Percentiles rank a stretch among this genome's conserved stretches.
These are phyloP conservation scores for Penicillium corylophilum DNA, from an alignment of 2,329 filamentous ascomycete species.

Conservation along the genomic window DNA sequence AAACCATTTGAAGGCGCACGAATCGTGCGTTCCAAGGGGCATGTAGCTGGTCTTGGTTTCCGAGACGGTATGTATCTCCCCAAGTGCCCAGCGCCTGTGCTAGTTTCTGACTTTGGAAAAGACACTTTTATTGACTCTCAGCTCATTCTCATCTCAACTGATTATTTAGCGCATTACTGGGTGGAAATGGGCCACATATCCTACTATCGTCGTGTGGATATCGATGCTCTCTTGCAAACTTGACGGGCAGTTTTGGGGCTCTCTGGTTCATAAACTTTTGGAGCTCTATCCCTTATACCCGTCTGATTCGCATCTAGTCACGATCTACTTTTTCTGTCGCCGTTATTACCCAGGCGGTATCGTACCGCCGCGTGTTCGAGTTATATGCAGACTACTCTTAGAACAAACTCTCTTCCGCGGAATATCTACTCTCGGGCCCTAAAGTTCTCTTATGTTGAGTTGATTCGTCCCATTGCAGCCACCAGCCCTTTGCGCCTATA, in stretches of 20 bases:
- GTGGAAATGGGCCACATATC: conserved; percentile 51
- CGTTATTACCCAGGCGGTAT: too few relatives aligned
- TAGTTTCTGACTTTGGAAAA: conserved; percentile 15
- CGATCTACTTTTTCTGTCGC: neutral
- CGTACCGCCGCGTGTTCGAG: too few relatives aligned
- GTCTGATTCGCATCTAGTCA: neutral
- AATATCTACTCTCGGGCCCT: neutral
- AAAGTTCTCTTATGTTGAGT: neutral
- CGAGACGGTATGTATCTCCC: conserved; percentile 60
- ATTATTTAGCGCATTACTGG: conserved; percentile 82
- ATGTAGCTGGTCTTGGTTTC: conserved; percentile 75
- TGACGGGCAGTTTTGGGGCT: conserved; percentile 11
- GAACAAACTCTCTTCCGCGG: neutral
- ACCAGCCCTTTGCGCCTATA: neutral
- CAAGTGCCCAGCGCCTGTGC: too few relatives aligned
- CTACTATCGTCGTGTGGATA: conserved; percentile 45
- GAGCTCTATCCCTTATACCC: conserved; percentile 6
- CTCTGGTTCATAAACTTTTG: neutral
- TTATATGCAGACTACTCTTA: neutral
- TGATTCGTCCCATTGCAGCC: neutral
- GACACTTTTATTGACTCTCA: conserved; percentile 66
- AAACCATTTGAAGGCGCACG: conserved; percentile 70
- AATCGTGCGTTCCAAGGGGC: conserved; percentile 71
- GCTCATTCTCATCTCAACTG: conserved; percentile 74
- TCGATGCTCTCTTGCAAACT: conserved; percentile 38